Evolutionary conservation across 2,329 filamentous ascomycete species (phyloP), one percentile per base, ranked within the genome.

Genomic region (Orbilia ellipsospora): DNA sequence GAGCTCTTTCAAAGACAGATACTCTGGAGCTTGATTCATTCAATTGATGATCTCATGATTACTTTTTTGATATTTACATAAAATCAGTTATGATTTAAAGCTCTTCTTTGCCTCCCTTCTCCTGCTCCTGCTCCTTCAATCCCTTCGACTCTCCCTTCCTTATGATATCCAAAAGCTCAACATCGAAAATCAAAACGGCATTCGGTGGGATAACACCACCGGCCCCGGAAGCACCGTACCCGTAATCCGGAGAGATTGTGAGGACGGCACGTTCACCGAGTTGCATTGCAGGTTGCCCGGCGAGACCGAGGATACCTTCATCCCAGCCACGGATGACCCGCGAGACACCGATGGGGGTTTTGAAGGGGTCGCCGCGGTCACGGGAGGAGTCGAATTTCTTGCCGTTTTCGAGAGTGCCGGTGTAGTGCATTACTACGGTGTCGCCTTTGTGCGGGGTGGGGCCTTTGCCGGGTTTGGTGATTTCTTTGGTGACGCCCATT

Each of bases 231-330:
- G 31, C 48, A 4, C 73, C 73, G 60, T 76, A 76, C 6, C 45
- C 73, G 45, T 50, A 76, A 44, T 70, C 65, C 28, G 87, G 86
- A 77, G 90, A 87, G 81, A 98, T 97, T 78, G 90, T 90, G 78
- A 99, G 86, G 62, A 89, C 92, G 63, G 93, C 90, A 85, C 92
- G 94, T 87, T 98, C 95, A 82, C 94, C 94, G 70, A 96, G 85
- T 82, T 90, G 51, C 69, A 73, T 73, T 2, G 69, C n/a, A 16
- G 50, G 55, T 42, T 56, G 57, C n/a, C 62, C 69, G 40, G 15
- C 90, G 94, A 98, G 97, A 81, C 89, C 86, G 62, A 86, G 84
- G 66, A 98, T 93, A 78, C 91, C 94, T 84, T 96, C 90, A 81
- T 93, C 93, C 93, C 88, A 96, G 79, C 89, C 94, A 85, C 88